Base-by-base conservation (phyloP, 2,329 filamentous ascomycete species). In the Monilinia aucupariae region DNA sequence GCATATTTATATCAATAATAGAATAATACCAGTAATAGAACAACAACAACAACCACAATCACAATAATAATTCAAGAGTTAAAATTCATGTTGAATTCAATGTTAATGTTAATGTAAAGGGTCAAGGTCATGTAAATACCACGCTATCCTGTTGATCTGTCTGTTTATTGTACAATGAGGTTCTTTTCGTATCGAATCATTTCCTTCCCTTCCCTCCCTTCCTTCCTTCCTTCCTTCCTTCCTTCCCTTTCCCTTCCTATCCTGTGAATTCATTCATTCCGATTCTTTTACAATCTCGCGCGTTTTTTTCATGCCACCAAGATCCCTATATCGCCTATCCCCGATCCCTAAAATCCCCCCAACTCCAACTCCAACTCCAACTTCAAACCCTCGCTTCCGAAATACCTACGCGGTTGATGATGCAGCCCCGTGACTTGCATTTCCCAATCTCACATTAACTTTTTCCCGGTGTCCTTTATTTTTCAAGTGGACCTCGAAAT, bases 401-500 rank as follows among this genome's bases (percentile, higher is more conserved):
- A n/a, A n/a, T n/a, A 9, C n/a, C 27, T 34, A 45, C 30, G 1
- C 43, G 2, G 4, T 12, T 17, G 45, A 39, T 15, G 20, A 39
- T n/a, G 30, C 47, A 13, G 39, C 22, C 12, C 20, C 55, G 10
- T 51, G 49, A 10, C 43, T n/a, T 5, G 47, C 8, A 34, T 47
- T 34, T 25, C 34, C 64, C 27, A 53, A n/a, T 32, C 67, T 65
- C 10, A 62, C 37, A 62, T 87, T 83, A 12, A 92, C 90, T 70
- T 83, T 84, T 68, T 90, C 85, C 70, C 87, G 84, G 75, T 99
- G 94, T 59, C 82, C 80, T 50, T 89, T 85, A 75, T 96, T 97
- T 75, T 88, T 90, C 55, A 97, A 80, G 77, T 99, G 94, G 1
- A 96, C 86, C 76, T 96, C 91, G 67, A 99, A 99, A 73, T 96